These are phyloP conservation scores for Larix kaempferi DNA, from an alignment of 75 land plant genomes.

Conservation along the genomic window DNA sequence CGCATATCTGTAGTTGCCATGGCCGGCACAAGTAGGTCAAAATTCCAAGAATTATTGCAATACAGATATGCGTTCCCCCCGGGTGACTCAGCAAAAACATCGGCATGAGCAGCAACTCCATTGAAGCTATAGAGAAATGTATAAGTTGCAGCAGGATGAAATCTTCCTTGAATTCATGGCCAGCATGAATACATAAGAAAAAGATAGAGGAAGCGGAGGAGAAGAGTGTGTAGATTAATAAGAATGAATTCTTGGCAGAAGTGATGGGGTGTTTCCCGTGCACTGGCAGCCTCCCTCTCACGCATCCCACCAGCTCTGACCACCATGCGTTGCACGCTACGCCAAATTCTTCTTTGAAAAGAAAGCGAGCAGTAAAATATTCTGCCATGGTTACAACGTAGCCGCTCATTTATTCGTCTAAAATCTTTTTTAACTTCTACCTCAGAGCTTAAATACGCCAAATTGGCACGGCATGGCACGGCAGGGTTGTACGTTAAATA, in stretches of 20 bases:
- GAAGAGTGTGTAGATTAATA: not conserved
- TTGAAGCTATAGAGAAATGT: not conserved
- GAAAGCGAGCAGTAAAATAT: no score
- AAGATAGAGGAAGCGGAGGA: not conserved
- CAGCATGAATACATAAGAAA: not conserved
- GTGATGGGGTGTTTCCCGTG: conserved; percentile 1
- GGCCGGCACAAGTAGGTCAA: not conserved
- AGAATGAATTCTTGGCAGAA: not conserved
- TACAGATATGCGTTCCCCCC: conserved; percentile 10
- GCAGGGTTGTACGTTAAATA: no score
- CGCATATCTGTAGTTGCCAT: not conserved
- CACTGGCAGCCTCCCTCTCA: not conserved
- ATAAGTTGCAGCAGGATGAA: not conserved
- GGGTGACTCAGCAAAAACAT: not conserved
- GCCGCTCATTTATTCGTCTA: no score
- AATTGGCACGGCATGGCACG: no score
- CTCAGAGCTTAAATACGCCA: no score
- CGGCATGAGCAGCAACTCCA: not conserved
- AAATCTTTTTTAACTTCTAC: no score
- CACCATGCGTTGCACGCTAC: conserved; percentile 7
- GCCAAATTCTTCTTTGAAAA: not conserved
- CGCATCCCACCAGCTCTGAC: conserved; percentile 9
- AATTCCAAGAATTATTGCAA: no score
- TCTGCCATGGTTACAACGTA: no score
- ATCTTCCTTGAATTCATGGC: not conserved